A percentile compares a stretch with the other conserved stretches of the same genome.
phyloP scores from a whole-genome alignment of 495 filamentous ascomycete species.

The Halenospora varia region DNA sequence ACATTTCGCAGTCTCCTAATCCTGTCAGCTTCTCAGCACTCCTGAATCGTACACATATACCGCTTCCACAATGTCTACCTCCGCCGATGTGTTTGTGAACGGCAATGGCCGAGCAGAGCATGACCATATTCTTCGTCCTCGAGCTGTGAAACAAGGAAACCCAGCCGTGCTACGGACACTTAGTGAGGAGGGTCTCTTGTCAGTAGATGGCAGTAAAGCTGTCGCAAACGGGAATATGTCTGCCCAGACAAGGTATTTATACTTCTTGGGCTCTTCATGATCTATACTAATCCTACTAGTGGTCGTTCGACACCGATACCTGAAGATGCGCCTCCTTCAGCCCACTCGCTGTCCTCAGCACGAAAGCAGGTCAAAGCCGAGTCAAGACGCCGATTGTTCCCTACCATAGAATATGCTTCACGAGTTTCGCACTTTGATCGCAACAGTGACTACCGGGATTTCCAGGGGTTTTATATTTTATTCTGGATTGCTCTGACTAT shows the following conservation, averaged over 20 bases:
- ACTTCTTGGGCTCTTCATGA: neutral
- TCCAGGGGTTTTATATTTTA: slow-evolving; percentile 93
- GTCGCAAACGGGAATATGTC: slow-evolving; percentile 13
- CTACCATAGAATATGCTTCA: slow-evolving; percentile 90
- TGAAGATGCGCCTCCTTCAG: slow-evolving; percentile 86
- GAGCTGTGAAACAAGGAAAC: slow-evolving; percentile 35
- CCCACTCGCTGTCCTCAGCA: slow-evolving; percentile 76
- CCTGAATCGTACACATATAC: no score
- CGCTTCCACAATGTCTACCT: slow-evolving; percentile 22
- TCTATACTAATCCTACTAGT: slow-evolving; percentile 39
- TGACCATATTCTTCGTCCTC: slow-evolving; percentile 35
- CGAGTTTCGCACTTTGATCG: slow-evolving; percentile 96
- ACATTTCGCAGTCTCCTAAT: no score
- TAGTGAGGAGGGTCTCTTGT: slow-evolving; percentile 25
- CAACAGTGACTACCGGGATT: slow-evolving; percentile 85
- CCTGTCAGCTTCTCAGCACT: neutral
- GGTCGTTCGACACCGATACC: slow-evolving; percentile 87
- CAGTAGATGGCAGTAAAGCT: slow-evolving; percentile 14
- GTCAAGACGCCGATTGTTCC: slow-evolving; percentile 80
- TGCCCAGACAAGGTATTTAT: slow-evolving; percentile 22
- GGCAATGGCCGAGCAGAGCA: slow-evolving; percentile 15
- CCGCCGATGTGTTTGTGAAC: slow-evolving; percentile 20
- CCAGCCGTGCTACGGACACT: slow-evolving; percentile 31
- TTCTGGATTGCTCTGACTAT: slow-evolving; percentile 97
- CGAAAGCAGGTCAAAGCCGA: slow-evolving; percentile 82